Percentiles rank a stretch among this genome's conserved stretches.
Evolutionary conservation across 495 filamentous ascomycete species (phyloP).

Genomic region (Penicillium silybi): DNA sequence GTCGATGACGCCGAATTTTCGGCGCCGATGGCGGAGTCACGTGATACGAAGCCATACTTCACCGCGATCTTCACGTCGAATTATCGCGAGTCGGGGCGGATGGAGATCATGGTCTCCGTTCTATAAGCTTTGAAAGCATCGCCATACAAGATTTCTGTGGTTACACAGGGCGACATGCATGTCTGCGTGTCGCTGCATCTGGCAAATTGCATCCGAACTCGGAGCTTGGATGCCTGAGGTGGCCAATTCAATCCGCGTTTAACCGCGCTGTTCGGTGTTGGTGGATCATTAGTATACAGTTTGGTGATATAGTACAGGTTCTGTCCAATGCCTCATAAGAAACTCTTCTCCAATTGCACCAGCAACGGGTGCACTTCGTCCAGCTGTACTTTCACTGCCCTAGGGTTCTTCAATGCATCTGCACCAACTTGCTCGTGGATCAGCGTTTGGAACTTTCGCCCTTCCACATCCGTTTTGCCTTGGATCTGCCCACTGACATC

Average conservation of each 20-base stretch:
- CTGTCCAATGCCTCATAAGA: constrained; percentile 17
- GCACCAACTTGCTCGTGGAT: constrained; percentile 28
- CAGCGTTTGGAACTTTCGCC: constrained; percentile 27
- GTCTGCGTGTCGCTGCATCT: background rate
- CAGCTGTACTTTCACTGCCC: constrained; percentile 35
- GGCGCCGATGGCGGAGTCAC: constrained; percentile 32
- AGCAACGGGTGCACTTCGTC: constrained; percentile 38
- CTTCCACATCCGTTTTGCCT: constrained; percentile 32
- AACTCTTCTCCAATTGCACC: constrained; percentile 39
- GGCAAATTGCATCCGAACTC: constrained; percentile 14
- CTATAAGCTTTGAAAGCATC: background rate
- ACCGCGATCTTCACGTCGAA: background rate
- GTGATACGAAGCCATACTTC: constrained; percentile 2
- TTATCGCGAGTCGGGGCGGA: background rate
- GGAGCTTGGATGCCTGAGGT: constrained; percentile 15
- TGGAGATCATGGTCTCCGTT: background rate
- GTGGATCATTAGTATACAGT: constrained; percentile 7
- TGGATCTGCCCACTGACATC: constrained; percentile 46
- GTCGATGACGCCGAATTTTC: constrained; percentile 27
- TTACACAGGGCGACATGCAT: background rate
- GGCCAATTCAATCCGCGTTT: constrained; percentile 10
- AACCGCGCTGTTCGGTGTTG: constrained; percentile 14
- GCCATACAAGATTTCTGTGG: background rate
- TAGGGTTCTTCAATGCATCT: constrained; percentile 32
- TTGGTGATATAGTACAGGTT: constrained; percentile 1